Percentiles rank a stretch among this genome's conserved stretches.
Conservation (phyloP, 495 filamentous ascomycete genomes). For the Aspergillus mulundensis region DNA sequence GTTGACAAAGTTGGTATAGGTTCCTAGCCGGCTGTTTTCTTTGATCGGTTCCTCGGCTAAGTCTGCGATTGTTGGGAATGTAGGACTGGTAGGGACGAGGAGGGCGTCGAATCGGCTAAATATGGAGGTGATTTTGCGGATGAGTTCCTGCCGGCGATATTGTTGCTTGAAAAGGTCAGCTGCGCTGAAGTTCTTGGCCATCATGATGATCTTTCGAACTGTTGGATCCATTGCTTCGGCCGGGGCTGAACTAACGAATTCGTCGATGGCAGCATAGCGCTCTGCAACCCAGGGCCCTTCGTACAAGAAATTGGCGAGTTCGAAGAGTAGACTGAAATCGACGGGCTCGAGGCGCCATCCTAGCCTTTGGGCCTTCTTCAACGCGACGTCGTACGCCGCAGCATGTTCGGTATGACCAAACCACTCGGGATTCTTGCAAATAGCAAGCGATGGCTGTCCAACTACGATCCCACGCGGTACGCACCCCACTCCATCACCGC, state of each 20-base stretch:
- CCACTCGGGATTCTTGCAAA: constrained; percentile 37
- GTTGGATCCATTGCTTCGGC: constrained; percentile 14
- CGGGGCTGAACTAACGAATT: constrained; percentile 4
- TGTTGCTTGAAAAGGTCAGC: constrained; percentile 13
- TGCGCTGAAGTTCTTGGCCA: constrained; percentile 16
- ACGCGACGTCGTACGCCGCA: constrained; percentile 35
- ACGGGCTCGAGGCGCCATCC: constrained; percentile 45
- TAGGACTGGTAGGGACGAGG: constrained; percentile 58
- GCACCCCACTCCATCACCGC: constrained; percentile 9
- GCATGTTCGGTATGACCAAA: constrained; percentile 38
- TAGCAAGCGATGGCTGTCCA: constrained; percentile 32
- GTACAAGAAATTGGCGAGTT: constrained; percentile 15
- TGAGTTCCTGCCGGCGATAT: constrained; percentile 15
- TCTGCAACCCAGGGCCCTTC: constrained; percentile 21
- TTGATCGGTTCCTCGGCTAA: constrained; percentile 52
- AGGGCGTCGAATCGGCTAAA: constrained; percentile 49
- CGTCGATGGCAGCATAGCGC: constrained; percentile 17
- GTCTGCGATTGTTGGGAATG: constrained; percentile 54
- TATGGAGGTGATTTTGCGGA: constrained; percentile 4
- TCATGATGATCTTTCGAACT: constrained; percentile 17
- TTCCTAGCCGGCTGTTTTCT: constrained; percentile 53
- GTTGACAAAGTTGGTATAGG: constrained; percentile 62
- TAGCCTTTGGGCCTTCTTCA: constrained; percentile 32
- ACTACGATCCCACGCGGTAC: constrained; percentile 49
- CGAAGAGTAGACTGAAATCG: constrained; percentile 44